phyloP scores from a whole-genome alignment of 2,329 filamentous ascomycete genomes.

The Didymella exigua region DNA sequence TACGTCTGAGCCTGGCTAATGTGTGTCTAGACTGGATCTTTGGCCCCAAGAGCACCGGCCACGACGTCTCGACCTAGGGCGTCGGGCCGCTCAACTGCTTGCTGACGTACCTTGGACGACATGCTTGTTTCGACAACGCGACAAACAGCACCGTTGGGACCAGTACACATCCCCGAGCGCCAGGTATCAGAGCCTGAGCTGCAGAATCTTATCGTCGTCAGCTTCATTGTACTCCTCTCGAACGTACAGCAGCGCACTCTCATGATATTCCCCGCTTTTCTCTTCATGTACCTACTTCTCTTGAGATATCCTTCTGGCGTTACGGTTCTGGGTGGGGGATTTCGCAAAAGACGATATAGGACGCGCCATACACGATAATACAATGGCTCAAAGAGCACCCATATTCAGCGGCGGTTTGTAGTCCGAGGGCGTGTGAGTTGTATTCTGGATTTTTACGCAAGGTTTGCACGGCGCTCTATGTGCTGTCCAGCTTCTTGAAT shows the following conservation, averaged over 20 bases:
- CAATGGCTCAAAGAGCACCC: neutral
- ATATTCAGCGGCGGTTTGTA: neutral
- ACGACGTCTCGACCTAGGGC: neutral
- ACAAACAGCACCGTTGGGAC: neutral
- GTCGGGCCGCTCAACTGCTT: neutral
- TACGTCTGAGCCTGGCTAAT: neutral
- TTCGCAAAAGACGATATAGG: neutral
- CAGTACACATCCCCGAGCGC: neutral
- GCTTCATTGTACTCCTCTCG: neutral
- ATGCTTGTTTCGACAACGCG: neutral
- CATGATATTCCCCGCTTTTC: neutral
- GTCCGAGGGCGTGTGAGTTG: too few relatives aligned
- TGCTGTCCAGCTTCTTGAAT: too few relatives aligned
- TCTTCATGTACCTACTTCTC: constrained; percentile 15
- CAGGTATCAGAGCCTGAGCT: neutral
- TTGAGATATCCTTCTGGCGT: constrained; percentile 10
- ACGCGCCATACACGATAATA: neutral
- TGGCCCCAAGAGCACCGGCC: constrained; percentile 9
- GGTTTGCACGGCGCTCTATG: too few relatives aligned
- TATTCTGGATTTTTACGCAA: too few relatives aligned
- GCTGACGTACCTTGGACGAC: neutral
- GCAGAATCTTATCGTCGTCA: neutral
- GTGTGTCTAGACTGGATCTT: constrained; percentile 14
- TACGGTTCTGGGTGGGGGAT: neutral
- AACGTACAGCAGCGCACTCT: neutral